Percentiles rank a stretch among this genome's conserved stretches.
Evolutionary conservation across 768 basidiomycete genomes (phyloP).

Genomic region (Collybia mongolica): DNA sequence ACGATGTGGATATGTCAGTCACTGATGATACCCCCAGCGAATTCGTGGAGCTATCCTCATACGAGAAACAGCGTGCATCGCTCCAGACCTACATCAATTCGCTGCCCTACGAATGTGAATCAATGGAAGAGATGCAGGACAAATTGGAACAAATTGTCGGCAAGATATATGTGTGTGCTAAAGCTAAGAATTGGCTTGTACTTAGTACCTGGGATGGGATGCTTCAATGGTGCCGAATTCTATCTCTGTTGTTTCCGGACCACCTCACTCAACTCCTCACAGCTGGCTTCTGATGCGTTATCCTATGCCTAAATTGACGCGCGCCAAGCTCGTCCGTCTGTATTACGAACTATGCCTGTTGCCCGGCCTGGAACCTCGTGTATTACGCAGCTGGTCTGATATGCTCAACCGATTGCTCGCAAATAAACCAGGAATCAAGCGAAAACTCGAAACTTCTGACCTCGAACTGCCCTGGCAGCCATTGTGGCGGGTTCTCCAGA

Average conservation of each 20-base stretch:
- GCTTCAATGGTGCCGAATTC: constrained; percentile 63
- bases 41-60: constrained; percentile 34
- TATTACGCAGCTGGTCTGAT: constrained; percentile 74
- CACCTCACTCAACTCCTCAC: neutral
- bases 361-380: constrained; percentile 72
- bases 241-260: neutral
- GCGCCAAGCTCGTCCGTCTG: constrained; percentile 69
- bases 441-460: constrained; percentile 66
- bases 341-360: constrained; percentile 80
- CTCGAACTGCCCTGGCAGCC: constrained; percentile 72
- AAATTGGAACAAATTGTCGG: constrained; percentile 69
- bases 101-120: constrained; percentile 73
- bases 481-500: constrained; percentile 72
- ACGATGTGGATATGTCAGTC: constrained; percentile 42
- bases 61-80: constrained; percentile 58
- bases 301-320: constrained; percentile 66
- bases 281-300: constrained; percentile 86
- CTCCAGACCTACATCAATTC: constrained; percentile 67
- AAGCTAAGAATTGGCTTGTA: constrained; percentile 71
- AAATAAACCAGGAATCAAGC: constrained; percentile 60
- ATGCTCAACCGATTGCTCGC: constrained; percentile 72
- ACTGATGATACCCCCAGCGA: constrained; percentile 33
- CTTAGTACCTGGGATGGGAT: constrained; percentile 78
- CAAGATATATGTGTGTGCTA: constrained; percentile 69
- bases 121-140: constrained; percentile 66